Conservation (phyloP, 805 yeast species). For the Candida sithepensis region DNA sequence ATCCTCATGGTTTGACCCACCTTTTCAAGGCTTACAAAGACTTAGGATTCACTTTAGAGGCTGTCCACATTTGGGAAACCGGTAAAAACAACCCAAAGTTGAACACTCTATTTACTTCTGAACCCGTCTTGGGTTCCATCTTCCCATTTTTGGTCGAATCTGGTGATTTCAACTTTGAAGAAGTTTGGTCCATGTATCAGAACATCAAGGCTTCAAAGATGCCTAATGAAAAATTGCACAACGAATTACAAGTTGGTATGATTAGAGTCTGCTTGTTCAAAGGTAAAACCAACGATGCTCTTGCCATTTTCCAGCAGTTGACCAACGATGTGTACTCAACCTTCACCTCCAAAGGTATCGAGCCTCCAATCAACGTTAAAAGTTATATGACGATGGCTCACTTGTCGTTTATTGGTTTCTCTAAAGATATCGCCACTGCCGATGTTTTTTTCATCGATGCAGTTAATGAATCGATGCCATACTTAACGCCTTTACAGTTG, state of each 20-base stretch:
- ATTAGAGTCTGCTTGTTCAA: constrained; percentile 68
- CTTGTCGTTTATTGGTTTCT: constrained; percentile 71
- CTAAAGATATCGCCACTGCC: constrained; percentile 69
- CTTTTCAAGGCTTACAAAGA: constrained; percentile 58
- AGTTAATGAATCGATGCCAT: constrained; percentile 66
- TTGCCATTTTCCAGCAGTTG: constrained; percentile 58
- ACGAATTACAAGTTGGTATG: constrained; percentile 63
- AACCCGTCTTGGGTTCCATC: constrained; percentile 64
- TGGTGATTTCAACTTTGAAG: constrained; percentile 58
- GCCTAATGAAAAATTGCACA: constrained; percentile 31
- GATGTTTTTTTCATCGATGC: constrained; percentile 74
- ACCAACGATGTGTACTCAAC: constrained; percentile 46
- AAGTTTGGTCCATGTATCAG: constrained; percentile 54
- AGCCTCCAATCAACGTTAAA: constrained; percentile 37
- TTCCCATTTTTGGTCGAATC: constrained; percentile 63
- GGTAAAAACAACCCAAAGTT: constrained; percentile 45
- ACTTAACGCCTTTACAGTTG: constrained; percentile 65
- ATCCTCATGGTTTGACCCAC: constrained; percentile 55
- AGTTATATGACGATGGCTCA: constrained; percentile 70
- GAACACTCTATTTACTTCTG: constrained; percentile 49
- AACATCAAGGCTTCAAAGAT: constrained; percentile 31
- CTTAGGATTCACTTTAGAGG: constrained; percentile 56
- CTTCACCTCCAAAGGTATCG: constrained; percentile 26
- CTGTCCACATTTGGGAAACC: constrained; percentile 66
- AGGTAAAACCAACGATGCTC: constrained; percentile 61